A percentile compares a stretch with the other conserved stretches of the same genome.
phyloP scores from a whole-genome alignment of 768 basidiomycete species.

The Collybia sordida region DNA sequence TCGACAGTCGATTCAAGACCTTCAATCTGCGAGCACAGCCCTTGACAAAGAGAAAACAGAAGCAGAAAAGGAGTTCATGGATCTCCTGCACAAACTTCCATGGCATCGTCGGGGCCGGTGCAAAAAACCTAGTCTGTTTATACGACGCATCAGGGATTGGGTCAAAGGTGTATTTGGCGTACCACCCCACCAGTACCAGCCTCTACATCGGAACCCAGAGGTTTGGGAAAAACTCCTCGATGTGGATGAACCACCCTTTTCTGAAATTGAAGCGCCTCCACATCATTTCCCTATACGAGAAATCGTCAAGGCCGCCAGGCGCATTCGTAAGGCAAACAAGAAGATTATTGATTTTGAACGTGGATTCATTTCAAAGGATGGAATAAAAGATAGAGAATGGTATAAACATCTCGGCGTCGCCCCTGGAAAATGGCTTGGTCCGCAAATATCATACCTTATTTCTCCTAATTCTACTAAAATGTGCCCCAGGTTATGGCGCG shows the following conservation, averaged over 20 bases:
- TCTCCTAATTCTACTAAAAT: neutral
- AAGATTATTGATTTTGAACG: constrained; percentile 73
- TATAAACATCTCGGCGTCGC: constrained; percentile 84
- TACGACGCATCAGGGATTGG: constrained; percentile 27
- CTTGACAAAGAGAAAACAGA: constrained; percentile 60
- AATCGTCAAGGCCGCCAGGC: constrained; percentile 57
- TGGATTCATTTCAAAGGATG: constrained; percentile 77
- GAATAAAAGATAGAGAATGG: constrained; percentile 83
- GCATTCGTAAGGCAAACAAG: constrained; percentile 58
- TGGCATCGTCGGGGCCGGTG: constrained; percentile 23
- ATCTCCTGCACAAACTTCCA: constrained; percentile 40
- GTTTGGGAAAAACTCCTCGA: constrained; percentile 35
- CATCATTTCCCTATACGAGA: constrained; percentile 36
- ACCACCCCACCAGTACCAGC: constrained; percentile 21
- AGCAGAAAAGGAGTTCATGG: constrained; percentile 52
- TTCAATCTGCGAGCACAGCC: constrained; percentile 50
- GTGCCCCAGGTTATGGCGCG: constrained; percentile 68
- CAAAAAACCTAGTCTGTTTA: constrained; percentile 16
- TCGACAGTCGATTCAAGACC: constrained; percentile 40
- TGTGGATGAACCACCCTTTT: constrained; percentile 5
- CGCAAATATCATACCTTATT: constrained; percentile 10
- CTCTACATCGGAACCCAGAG: constrained; percentile 6
- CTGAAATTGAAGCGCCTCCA: constrained; percentile 8
- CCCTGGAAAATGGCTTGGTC: constrained; percentile 83
- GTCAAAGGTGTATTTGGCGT: constrained; percentile 40